Conservation (phyloP, 371 early-diverging fungal genomes). For the Syncephalastrum contaminatum region DNA sequence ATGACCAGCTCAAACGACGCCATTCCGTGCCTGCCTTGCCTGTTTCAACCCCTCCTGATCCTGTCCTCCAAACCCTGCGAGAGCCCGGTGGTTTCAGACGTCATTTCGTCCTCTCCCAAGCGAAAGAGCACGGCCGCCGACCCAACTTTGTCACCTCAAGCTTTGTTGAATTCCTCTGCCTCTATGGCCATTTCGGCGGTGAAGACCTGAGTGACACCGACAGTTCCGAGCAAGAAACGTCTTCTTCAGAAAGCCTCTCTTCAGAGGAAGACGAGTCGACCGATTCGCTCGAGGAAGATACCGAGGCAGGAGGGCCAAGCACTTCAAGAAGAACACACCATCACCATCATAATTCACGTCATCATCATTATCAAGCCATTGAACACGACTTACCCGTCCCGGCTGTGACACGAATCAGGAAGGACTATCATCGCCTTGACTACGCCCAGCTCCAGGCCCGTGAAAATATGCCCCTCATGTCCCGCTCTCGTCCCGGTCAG, state of each 20-base stretch:
- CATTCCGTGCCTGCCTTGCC: constrained; percentile 44
- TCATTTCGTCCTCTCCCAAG: constrained; percentile 75
- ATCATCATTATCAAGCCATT: neutral
- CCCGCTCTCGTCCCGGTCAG: constrained; percentile 47
- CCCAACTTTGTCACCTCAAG: constrained; percentile 79
- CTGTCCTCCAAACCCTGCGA: constrained; percentile 43
- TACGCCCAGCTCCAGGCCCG: constrained; percentile 35
- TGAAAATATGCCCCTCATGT: constrained; percentile 59
- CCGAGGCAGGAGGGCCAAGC: neutral
- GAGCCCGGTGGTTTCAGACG: constrained; percentile 91
- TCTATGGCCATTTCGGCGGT: constrained; percentile 95
- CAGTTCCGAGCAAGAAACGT: constrained; percentile 28
- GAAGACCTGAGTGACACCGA: constrained; percentile 86
- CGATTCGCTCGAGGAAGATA: constrained; percentile 17
- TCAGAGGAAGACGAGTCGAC: constrained; percentile 20
- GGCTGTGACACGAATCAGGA: constrained; percentile 9
- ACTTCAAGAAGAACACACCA: constrained; percentile 6
- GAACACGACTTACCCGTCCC: constrained; percentile 4
- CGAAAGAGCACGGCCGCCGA: constrained; percentile 64
- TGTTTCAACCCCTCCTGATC: constrained; percentile 24
- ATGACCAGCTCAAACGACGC: constrained; percentile 44
- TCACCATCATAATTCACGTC: constrained; percentile 8
- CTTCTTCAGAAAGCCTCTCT: constrained; percentile 5
- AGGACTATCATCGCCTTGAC: constrained; percentile 22
- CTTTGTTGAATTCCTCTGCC: constrained; percentile 92